Conservation (phyloP, 768 basidiomycete genomes). For the Phylloporus rhodoxanthus region DNA sequence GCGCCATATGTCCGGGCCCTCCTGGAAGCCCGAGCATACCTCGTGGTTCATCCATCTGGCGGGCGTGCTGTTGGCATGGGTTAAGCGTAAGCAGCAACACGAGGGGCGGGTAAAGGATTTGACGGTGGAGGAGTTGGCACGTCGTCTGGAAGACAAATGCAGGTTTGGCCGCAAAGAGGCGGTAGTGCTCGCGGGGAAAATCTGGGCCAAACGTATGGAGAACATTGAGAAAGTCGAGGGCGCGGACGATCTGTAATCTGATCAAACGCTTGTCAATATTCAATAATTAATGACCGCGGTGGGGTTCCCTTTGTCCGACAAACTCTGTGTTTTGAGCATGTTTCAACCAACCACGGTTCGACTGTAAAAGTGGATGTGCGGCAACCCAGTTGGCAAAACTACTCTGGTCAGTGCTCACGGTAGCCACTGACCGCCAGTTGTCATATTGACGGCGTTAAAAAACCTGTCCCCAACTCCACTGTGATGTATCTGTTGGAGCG, state of each 20-base stretch:
- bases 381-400: too few relatives aligned
- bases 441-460: too few relatives aligned
- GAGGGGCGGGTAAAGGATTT: conserved; percentile 1
- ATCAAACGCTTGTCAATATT: neutral
- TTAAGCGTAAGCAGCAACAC: conserved; percentile 9
- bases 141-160: conserved; percentile 15
- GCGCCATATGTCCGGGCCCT: conserved; percentile 10
- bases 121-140: conserved; percentile 13
- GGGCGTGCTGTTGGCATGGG: conserved; percentile 16
- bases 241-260: neutral
- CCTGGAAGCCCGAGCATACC: conserved; percentile 18
- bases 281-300: too few relatives aligned
- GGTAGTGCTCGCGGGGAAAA: conserved; percentile 10
- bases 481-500: too few relatives aligned
- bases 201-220: conserved; percentile 15
- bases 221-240: conserved; percentile 7
- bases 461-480: too few relatives aligned
- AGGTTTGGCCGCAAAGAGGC: conserved; percentile 11
- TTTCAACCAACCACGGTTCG: too few relatives aligned
- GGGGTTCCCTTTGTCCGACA: too few relatives aligned
- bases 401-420: too few relatives aligned
- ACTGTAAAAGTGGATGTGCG: too few relatives aligned
- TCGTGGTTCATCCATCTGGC: conserved; percentile 22
- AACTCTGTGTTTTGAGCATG: too few relatives aligned
- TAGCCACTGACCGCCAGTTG: too few relatives aligned